Evolutionary conservation across 2,329 filamentous ascomycete species (phyloP).

Genomic region (Paecilomyces formosus): DNA sequence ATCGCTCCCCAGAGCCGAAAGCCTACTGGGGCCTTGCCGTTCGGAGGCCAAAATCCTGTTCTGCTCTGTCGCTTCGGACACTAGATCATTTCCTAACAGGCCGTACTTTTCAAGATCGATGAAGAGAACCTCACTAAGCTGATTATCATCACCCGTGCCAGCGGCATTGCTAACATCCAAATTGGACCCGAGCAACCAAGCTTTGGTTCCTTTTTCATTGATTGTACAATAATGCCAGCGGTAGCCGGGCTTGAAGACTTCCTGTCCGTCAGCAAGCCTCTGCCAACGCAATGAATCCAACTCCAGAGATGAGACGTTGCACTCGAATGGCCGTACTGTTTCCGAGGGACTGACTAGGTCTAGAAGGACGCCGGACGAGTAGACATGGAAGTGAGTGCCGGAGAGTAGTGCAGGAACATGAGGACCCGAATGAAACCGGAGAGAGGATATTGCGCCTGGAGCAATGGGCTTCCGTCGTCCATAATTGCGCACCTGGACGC

Average conservation of each 20-base stretch:
- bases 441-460: conserved; percentile 79
- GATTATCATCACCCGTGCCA: conserved; percentile 72
- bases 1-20: conserved; percentile 70
- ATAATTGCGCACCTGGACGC: conserved; percentile 49
- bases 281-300: conserved; percentile 86
- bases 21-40: conserved; percentile 43
- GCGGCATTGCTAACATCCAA: conserved; percentile 63
- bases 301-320: conserved; percentile 83
- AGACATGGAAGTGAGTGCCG: conserved; percentile 91
- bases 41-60: conserved; percentile 45
- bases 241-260: conserved; percentile 87
- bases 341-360: conserved; percentile 92
- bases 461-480: conserved; percentile 51
- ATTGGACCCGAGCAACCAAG: conserved; percentile 90
- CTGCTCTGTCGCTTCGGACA: conserved; percentile 46
- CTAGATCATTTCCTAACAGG: conserved; percentile 71
- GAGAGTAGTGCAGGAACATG: conserved; percentile 82
- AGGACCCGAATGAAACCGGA: conserved; percentile 82
- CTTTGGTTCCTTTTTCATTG: conserved; percentile 90
- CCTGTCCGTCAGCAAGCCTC: conserved; percentile 85
- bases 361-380: conserved; percentile 83
- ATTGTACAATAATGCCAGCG: conserved; percentile 98
- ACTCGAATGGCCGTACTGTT: conserved; percentile 78
- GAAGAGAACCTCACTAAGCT: conserved; percentile 87
- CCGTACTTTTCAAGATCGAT: conserved; percentile 90